Percentiles rank a stretch among this genome's conserved stretches.
phyloP scores from a whole-genome alignment of 2,329 filamentous ascomycete genomes.

The Aspergillus versicolor region DNA sequence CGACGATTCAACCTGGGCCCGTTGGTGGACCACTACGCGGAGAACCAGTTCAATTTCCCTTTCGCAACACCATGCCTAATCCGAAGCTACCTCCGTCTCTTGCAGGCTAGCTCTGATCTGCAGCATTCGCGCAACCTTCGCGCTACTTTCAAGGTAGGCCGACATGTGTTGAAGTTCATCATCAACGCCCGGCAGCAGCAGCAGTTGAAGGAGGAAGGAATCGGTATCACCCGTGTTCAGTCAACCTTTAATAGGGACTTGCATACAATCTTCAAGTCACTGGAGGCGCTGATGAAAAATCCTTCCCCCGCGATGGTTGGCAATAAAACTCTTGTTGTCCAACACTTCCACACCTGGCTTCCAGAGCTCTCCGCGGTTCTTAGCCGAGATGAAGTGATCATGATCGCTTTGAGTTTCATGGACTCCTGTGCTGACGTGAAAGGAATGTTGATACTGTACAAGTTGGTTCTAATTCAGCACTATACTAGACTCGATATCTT shows the following conservation, averaged over 20 bases:
- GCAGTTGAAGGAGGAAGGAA: slow-evolving; percentile 80
- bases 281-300: slow-evolving; percentile 88
- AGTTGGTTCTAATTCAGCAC: slow-evolving; percentile 88
- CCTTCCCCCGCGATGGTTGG: slow-evolving; percentile 81
- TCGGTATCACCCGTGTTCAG: slow-evolving; percentile 72
- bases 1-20: slow-evolving; percentile 88
- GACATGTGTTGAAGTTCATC: slow-evolving; percentile 91
- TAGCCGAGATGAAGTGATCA: slow-evolving; percentile 78
- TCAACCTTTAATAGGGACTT: slow-evolving; percentile 80
- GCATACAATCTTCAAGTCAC: slow-evolving; percentile 81
- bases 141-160: slow-evolving; percentile 91
- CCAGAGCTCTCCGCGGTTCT: slow-evolving; percentile 80
- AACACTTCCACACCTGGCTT: slow-evolving; percentile 97
- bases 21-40: slow-evolving; percentile 86
- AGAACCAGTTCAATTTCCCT: slow-evolving; percentile 86
- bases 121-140: slow-evolving; percentile 81
- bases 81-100: slow-evolving; percentile 77
- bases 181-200: slow-evolving; percentile 85
- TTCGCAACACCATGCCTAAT: slow-evolving; percentile 87
- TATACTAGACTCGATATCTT: slow-evolving; percentile 83
- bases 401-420: slow-evolving; percentile 90
- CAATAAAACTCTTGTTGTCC: slow-evolving; percentile 90
- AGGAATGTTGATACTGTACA: slow-evolving; percentile 88
- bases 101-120: slow-evolving; percentile 78
- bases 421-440: slow-evolving; percentile 85